These are phyloP conservation scores for Endotrypanum monterogeii DNA, from an alignment of 208 protist species.

Conservation along the genomic window DNA sequence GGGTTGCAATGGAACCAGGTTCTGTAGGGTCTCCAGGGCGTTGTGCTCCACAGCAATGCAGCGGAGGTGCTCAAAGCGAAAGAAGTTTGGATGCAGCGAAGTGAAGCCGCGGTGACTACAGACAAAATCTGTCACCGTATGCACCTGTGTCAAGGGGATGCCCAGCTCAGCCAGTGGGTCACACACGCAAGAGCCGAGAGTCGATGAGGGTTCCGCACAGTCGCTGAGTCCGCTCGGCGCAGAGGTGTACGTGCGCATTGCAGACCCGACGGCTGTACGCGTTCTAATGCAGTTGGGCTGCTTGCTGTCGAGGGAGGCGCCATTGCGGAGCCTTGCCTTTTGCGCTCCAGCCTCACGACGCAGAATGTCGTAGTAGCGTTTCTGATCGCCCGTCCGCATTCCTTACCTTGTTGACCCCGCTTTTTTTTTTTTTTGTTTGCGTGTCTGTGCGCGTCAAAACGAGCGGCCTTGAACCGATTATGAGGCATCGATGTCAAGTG, in stretches of 20 bases:
- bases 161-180: conserved; percentile 61
- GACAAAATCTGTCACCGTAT: conserved; percentile 43
- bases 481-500: neutral
- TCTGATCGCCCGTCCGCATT: conserved; percentile 29
- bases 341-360: conserved; percentile 30
- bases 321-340: neutral
- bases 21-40: conserved; percentile 38
- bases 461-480: neutral
- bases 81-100: conserved; percentile 62
- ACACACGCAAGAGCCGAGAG: conserved; percentile 13
- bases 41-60: conserved; percentile 71
- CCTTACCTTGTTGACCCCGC: neutral
- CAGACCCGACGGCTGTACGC: neutral
- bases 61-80: conserved; percentile 64
- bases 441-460: neutral
- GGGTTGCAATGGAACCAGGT: conserved; percentile 37
- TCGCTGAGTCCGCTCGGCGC: neutral
- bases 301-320: neutral
- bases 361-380: conserved; percentile 38
- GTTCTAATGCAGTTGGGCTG: neutral
- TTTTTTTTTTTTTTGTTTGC: neutral
- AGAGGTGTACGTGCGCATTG: neutral
- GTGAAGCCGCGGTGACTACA: conserved; percentile 52
- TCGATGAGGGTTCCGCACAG: neutral
- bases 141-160: conserved; percentile 41